Evolutionary conservation across 768 basidiomycete species (phyloP), one percentile per base, ranked within the genome.

Genomic region (Nidularia sp.): DNA sequence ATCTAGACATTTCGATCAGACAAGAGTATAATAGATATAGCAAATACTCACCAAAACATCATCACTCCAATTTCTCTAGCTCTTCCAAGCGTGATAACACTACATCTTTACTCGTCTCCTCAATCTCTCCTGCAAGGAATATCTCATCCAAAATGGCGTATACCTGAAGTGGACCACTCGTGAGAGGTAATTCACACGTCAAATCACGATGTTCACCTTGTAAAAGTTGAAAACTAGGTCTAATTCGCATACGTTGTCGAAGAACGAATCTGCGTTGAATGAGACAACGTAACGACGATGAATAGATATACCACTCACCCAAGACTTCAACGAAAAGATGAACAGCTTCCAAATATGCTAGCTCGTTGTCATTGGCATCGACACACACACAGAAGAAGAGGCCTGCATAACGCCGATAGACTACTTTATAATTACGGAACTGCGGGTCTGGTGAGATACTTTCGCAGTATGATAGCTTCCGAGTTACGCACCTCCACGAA

Each of bases 141-240:
- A 98, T 92, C 65, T 99, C 97, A 65, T 99, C 97, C 52, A 99
- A 76, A 50, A 99, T 98, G 2, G 97, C 94, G 62, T 99, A 98
- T 5, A 98, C 96, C 92, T 96, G 42, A 22, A 41, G 31, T 41
- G 36, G 8, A 44, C 45, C 45, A 39, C 12, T 42, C n/a, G 49
- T 4, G 51, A 39, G 43, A 9, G 1, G 25, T 4, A 6, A 47
- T 35, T 31, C 34, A 6, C 47, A 10, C 25, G 35, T 45, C 31
- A 49, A 53, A 3, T 25, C 25, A 25, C 25, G 25, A 9, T 48
- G 54, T 68, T 15, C 41, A 88, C 92, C 77, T 98, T 98, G 72
- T 98, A 97, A 66, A 98, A 99, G 69, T 98, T 98, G 76, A 98
- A 99, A 2, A 99, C 97, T 0, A 99, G 81, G 64, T 98, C 97